These are phyloP conservation scores for Cyberlindnera nakhonratchasimensis DNA, from an alignment of 805 yeast genomes.

Conservation along the genomic window DNA sequence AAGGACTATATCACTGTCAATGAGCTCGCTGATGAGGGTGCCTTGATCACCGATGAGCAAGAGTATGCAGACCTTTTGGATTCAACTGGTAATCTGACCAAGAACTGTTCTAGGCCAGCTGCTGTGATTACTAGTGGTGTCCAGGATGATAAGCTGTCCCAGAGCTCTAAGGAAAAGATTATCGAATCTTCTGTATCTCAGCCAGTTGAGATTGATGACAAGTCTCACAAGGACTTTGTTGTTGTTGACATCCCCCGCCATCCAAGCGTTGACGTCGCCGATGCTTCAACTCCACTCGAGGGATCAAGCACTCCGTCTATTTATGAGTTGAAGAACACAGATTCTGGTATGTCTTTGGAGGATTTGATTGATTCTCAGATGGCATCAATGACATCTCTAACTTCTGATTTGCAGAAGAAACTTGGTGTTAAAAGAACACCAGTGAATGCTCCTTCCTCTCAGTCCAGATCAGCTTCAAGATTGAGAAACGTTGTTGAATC, in stretches of 20 bases:
- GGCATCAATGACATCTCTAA: constrained; percentile 28
- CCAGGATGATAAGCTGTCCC: constrained; percentile 7
- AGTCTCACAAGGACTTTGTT: constrained; percentile 22
- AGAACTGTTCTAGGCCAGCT: constrained; percentile 14
- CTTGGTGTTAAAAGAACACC: constrained; percentile 11
- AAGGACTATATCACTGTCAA: constrained; percentile 30
- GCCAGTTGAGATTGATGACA: constrained; percentile 15
- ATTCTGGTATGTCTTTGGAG: constrained; percentile 24
- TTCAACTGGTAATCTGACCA: constrained; percentile 48
- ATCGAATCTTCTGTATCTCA: constrained; percentile 2
- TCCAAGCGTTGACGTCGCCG: constrained; percentile 15
- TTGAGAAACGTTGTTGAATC: constrained; percentile 13
- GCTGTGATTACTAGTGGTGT: constrained; percentile 18
- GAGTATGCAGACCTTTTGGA: constrained; percentile 52
- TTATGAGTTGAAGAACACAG: constrained; percentile 22
- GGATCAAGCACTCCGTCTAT: constrained; percentile 12
- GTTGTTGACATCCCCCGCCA: constrained; percentile 24
- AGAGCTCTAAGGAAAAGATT: constrained; percentile 5
- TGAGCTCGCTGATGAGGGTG: constrained; percentile 43
- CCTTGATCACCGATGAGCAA: constrained; percentile 53
- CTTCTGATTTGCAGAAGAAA: constrained; percentile 21
- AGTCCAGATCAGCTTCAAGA: constrained; percentile 20
- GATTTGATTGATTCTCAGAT: constrained; percentile 30
- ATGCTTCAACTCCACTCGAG: constrained; percentile 8
- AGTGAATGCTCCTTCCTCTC: background rate